These are phyloP conservation scores for Aspergillus sp. DNA, from an alignment of 2,329 filamentous ascomycete genomes.

Conservation along the genomic window DNA sequence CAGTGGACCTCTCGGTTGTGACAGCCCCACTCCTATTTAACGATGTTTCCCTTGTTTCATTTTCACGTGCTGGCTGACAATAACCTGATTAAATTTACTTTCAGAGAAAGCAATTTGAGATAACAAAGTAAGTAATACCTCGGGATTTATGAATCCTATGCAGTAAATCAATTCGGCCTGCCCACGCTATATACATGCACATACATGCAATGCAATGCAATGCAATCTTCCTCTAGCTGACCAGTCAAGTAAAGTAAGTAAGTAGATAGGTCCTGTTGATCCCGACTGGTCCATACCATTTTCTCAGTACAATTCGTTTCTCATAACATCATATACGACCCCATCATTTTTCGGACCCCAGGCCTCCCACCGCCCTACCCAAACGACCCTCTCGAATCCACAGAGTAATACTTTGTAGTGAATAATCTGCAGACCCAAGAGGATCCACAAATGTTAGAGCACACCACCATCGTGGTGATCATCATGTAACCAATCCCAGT, in stretches of 20 bases:
- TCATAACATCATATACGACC: no score
- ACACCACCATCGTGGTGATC: neutral
- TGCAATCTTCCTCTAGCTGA: neutral
- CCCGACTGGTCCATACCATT: neutral
- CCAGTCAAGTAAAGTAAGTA: neutral
- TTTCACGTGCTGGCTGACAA: no score
- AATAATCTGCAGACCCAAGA: neutral
- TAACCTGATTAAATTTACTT: no score
- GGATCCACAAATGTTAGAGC: conserved; percentile 11
- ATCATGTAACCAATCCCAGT: conserved; percentile 14
- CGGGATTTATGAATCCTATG: neutral
- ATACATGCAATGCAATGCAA: no score
- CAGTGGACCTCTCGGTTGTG: no score
- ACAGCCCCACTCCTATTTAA: no score
- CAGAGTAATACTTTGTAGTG: neutral
- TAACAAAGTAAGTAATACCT: no score
- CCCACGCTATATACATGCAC: neutral
- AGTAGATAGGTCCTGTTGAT: neutral
- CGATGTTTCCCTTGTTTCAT: no score
- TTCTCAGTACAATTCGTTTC: no score
- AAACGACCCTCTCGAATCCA: neutral
- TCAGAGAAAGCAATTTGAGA: no score
- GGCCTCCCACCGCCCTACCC: neutral
- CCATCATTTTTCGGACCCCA: no score
- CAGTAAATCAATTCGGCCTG: neutral